phyloP scores from a whole-genome alignment of 1,284 basidiomycete genomes.

The Microbotryomycetes sp. region DNA sequence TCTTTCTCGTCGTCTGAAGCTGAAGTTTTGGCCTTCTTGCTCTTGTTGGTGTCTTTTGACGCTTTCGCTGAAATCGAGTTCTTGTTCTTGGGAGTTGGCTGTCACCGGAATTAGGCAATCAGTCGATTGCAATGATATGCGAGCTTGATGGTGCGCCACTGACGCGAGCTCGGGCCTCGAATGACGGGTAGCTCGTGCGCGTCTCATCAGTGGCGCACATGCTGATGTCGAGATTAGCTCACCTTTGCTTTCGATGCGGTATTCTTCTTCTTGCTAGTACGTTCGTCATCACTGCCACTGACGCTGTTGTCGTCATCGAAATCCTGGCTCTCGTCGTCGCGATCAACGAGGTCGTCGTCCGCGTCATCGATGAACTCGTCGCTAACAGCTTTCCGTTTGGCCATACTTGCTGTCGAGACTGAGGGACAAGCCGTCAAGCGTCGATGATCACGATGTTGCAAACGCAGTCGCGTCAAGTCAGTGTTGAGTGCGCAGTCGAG shows the following conservation, averaged over 20 bases:
- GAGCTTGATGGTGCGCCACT: too few species aligned
- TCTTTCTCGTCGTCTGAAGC: neutral
- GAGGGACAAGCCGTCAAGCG: neutral
- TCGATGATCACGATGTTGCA: neutral
- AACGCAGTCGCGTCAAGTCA: too few species aligned
- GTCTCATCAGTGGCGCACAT: constrained; percentile 6
- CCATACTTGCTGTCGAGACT: neutral
- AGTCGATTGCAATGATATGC: too few species aligned
- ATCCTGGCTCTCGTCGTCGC: neutral
- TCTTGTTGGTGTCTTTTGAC: neutral
- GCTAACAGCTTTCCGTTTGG: neutral
- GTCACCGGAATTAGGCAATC: neutral
- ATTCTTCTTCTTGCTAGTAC: neutral
- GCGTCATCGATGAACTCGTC: neutral
- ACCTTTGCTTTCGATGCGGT: neutral
- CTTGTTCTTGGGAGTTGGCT: neutral
- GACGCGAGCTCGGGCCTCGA: neutral
- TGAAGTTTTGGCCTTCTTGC: neutral
- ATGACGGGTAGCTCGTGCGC: neutral
- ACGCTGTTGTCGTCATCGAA: constrained; percentile 15
- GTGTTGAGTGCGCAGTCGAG: too few species aligned
- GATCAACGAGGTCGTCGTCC: neutral
- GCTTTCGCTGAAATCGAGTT: neutral
- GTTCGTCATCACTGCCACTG: neutral
- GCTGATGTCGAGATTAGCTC: neutral